Evolutionary conservation across 2,329 filamentous ascomycete genomes (phyloP).

Genomic region (Lomentospora prolificans): DNA sequence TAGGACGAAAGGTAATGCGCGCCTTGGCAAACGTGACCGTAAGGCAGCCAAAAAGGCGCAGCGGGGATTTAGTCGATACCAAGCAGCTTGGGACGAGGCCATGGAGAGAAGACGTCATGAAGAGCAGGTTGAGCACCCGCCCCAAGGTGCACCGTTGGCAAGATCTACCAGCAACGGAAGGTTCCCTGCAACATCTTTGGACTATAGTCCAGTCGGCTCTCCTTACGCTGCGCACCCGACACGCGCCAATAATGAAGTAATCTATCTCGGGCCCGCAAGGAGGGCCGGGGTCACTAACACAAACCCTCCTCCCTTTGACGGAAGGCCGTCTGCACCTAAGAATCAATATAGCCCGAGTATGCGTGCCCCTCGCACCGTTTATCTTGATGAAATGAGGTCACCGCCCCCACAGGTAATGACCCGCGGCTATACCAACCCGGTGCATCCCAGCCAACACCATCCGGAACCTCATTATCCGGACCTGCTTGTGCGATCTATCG

Average conservation of each 20-base stretch:
- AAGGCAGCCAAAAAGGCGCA: slow-evolving; percentile 4
- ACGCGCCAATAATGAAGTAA: slow-evolving; percentile 1
- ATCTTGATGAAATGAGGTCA: background rate
- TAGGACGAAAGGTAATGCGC: slow-evolving; percentile 4
- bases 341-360: background rate
- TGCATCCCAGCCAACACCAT: background rate
- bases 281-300: background rate
- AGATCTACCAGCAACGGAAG: slow-evolving; percentile 3
- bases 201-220: background rate
- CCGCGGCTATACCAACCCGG: background rate
- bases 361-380: background rate
- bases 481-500: slow-evolving; percentile 7
- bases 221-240: background rate
- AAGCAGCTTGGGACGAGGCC: slow-evolving; percentile 9
- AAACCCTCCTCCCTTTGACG: background rate
- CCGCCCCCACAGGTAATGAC: background rate
- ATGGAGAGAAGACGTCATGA: slow-evolving; percentile 7
- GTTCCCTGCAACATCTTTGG: background rate
- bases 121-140: background rate
- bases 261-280: slow-evolving; percentile 1
- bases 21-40: slow-evolving; percentile 1
- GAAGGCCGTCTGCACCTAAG: background rate
- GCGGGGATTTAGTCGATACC: slow-evolving; percentile 7
- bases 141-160: background rate
- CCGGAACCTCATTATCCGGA: background rate